Evolutionary conservation across 2,329 filamentous ascomycete genomes (phyloP).

Genomic region (Botrytis hyacinthi): DNA sequence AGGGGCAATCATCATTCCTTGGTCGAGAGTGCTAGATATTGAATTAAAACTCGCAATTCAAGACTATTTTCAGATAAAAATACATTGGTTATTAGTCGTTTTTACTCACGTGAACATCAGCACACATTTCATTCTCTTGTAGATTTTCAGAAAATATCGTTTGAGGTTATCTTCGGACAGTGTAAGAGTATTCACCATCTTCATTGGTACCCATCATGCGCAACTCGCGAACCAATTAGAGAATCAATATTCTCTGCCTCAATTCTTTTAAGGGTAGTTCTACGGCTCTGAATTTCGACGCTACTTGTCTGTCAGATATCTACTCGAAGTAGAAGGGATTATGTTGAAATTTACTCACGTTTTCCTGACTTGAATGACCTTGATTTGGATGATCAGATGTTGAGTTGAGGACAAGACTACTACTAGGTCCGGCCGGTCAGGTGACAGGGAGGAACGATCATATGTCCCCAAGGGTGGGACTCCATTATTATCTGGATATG

Average conservation of each 20-base stretch:
- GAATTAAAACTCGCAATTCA: not conserved
- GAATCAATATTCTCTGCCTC: not conserved
- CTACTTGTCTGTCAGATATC: not conserved
- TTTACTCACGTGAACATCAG: not conserved
- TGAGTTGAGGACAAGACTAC: not conserved
- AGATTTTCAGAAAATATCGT: not conserved
- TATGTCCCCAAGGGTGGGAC: not conserved
- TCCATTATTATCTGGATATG: not conserved
- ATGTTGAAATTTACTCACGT: not conserved
- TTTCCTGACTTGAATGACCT: not conserved
- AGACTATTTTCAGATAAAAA: not conserved
- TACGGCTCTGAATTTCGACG: not conserved
- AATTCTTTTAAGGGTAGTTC: not conserved
- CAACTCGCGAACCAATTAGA: too few species aligned
- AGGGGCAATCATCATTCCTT: not conserved
- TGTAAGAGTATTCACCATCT: not conserved
- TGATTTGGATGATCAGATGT: not conserved
- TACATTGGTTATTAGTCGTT: not conserved
- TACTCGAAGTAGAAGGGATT: not conserved
- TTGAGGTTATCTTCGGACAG: not conserved
- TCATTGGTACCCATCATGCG: not conserved
- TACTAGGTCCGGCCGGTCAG: not conserved
- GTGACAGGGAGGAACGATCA: not conserved
- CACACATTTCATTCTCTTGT: not conserved
- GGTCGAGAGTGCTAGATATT: not conserved